Base-by-base conservation (phyloP, 2,329 filamentous ascomycete species). In the Nemania diffusa region DNA sequence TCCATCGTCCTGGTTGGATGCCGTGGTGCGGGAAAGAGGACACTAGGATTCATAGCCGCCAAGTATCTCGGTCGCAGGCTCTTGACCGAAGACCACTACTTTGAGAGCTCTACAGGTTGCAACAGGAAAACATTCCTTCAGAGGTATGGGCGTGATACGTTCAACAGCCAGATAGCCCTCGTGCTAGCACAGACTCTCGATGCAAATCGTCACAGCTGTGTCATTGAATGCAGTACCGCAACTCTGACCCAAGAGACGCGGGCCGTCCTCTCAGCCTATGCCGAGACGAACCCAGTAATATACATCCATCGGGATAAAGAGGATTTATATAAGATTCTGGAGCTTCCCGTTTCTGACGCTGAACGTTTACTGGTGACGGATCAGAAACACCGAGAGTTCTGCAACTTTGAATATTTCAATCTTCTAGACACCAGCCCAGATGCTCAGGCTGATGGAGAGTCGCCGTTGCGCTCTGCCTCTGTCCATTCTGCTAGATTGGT, bases 341-440 rank as follows among this genome's bases (percentile, higher is more conserved):
- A 84, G 53, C 78, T 81, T 1, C 70, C 75, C 2, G 72, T 72
- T 4, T 80, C 84, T 6, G 84, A 86, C 48, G 84, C 89, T 11
- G 81, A 85, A 62, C 85, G 86, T 61, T 83, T 91, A 44, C 80
- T 91, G 2, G 80, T 82, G 32, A 84, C 83, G 26, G 84, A 86
- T 58, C 81, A 83, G 34, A 84, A 86, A 37, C 87, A 91, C 71
- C 84, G 89, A 61, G 81, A 82, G 5, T 91, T 88, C 77, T 89
- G 90, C 11, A 93, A 92, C 69, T 82, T 91, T 61, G 91, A 93
- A 74, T 93, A 91, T 75, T 92, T 87, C 80, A 92, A 92, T 72
- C 81, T 91, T 13, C 85, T 88, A 68, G 83, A 84, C 63, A 75
- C 79, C 2, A 80, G 82, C 56, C 78, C 77, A 26, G 75, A 77